Conservation (phyloP, 768 basidiomycete genomes). For the Suillus placidus region DNA sequence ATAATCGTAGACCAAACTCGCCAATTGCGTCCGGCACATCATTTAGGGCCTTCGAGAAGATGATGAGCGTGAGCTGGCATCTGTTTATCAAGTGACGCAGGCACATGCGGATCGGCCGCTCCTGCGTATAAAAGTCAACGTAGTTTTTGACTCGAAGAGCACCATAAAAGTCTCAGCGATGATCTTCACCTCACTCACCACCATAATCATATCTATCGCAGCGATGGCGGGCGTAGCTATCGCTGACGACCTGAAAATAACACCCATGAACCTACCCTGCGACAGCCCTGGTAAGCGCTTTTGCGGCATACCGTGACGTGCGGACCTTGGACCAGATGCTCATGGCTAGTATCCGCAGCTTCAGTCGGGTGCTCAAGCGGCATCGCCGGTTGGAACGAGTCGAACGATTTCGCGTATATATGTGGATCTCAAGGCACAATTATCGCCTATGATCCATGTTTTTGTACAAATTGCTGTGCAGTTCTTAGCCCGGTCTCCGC, state of each 20-base stretch:
- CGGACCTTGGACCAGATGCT: not conserved
- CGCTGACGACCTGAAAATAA: not conserved
- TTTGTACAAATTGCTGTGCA: not conserved
- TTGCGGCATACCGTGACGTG: not conserved
- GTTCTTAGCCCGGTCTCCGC: accelerated
- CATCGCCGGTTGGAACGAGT: not conserved
- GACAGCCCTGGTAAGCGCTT: not conserved
- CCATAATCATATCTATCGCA: not conserved
- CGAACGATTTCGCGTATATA: not conserved
- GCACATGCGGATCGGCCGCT: not conserved
- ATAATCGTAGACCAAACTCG: too few relatives aligned
- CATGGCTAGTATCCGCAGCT: not conserved
- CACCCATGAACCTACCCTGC: not conserved
- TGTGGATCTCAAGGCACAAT: not conserved
- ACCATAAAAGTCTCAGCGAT: not conserved
- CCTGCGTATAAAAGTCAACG: not conserved
- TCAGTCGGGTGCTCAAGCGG: not conserved
- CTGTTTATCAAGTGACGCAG: too few relatives aligned
- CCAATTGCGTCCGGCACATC: too few relatives aligned
- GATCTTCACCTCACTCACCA: not conserved
- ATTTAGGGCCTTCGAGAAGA: too few relatives aligned
- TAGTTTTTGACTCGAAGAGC: not conserved
- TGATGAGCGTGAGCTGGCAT: not conserved
- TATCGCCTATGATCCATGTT: accelerated
- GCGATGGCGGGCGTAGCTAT: not conserved